Percentiles rank a stretch among this genome's conserved stretches.
Conservation (phyloP, 345 rosid species). For the Conringia planisiliqua region DNA sequence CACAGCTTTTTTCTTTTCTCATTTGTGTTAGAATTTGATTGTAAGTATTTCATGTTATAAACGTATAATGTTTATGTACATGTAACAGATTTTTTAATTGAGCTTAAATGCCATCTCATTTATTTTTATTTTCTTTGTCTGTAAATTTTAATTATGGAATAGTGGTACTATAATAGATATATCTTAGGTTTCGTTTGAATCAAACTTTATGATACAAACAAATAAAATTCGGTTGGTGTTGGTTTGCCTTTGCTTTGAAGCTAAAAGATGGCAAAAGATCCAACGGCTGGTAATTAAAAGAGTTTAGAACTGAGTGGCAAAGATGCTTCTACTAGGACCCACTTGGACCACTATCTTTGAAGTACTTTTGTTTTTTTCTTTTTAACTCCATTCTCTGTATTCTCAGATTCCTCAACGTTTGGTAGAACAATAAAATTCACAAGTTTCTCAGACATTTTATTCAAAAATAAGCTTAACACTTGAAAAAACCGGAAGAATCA, state of each 20-base stretch:
- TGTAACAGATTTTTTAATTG: background rate
- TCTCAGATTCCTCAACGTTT: background rate
- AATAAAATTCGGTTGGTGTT: slow-evolving; percentile 8
- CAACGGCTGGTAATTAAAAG: slow-evolving; percentile 23
- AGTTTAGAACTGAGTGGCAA: background rate
- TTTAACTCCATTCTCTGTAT: background rate
- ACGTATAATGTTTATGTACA: background rate
- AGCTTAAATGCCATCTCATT: background rate
- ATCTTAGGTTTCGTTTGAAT: background rate
- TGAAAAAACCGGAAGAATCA: background rate
- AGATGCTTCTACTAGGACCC: background rate
- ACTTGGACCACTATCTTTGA: background rate
- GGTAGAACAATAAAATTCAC: background rate
- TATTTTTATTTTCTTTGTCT: background rate
- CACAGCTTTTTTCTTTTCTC: background rate
- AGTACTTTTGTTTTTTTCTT: background rate
- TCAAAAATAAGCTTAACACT: slow-evolving; percentile 5
- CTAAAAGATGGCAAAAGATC: slow-evolving; percentile 7
- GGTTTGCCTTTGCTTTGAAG: slow-evolving; percentile 28
- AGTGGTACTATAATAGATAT: background rate
- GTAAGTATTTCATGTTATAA: background rate
- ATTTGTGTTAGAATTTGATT: background rate
- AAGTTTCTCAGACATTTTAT: slow-evolving; percentile 17
- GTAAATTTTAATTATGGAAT: background rate
- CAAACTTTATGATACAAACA: background rate